A percentile compares a stretch with the other conserved stretches of the same genome.
Evolutionary conservation across 2,329 filamentous ascomycete genomes (phyloP).

Genomic region (Apiospora arundinis): DNA sequence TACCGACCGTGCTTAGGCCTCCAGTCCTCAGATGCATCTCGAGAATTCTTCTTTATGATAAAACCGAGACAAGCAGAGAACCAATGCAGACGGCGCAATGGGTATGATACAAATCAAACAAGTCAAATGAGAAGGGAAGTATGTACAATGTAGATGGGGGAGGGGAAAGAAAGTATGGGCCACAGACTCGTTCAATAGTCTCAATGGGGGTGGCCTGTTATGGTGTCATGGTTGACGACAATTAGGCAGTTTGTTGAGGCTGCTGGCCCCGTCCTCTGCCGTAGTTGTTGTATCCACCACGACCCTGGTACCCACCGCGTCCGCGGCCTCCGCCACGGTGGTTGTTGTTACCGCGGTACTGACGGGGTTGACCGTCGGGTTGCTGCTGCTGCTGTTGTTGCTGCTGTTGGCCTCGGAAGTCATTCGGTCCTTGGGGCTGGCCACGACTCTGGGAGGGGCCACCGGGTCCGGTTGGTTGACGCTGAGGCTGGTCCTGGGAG

Average conservation of each 20-base stretch:
- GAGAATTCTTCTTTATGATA: slow-evolving; percentile 32
- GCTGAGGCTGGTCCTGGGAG: slow-evolving; percentile 37
- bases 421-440: slow-evolving; percentile 35
- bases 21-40: slow-evolving; percentile 37
- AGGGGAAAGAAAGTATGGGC: not conserved
- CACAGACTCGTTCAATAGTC: not conserved
- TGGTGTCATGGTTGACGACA: slow-evolving; percentile 20
- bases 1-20: slow-evolving; percentile 27
- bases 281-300: slow-evolving; percentile 42
- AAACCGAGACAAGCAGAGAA: slow-evolving; percentile 35
- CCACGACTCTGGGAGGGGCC: slow-evolving; percentile 33
- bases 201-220: slow-evolving; percentile 20
- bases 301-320: slow-evolving; percentile 42
- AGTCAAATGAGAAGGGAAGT: slow-evolving; percentile 27
- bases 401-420: slow-evolving; percentile 34
- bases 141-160: slow-evolving; percentile 17
- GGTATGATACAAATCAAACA: slow-evolving; percentile 45
- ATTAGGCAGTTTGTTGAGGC: slow-evolving; percentile 39
- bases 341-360: slow-evolving; percentile 34
- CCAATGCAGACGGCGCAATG: slow-evolving; percentile 37
- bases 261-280: slow-evolving; percentile 40
- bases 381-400: slow-evolving; percentile 37
- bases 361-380: slow-evolving; percentile 39
- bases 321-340: slow-evolving; percentile 36
- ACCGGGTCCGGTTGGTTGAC: slow-evolving; percentile 28